Conservation (phyloP, 2,329 filamentous ascomycete genomes). For the Talaromyces sp. region DNA sequence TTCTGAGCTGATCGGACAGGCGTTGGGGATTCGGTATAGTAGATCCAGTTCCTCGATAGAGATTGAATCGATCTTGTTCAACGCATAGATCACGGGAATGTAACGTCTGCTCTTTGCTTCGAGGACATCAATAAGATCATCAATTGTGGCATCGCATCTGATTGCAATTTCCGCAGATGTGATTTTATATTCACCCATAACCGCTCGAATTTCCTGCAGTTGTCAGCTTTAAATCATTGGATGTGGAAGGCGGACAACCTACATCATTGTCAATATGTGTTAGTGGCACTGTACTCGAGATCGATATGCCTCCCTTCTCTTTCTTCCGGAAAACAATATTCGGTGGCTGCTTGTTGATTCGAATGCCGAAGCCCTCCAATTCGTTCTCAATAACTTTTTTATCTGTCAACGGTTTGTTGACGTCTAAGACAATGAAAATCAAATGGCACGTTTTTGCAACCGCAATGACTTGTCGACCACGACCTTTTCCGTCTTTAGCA, state of each 20-base stretch:
- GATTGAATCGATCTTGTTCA: conserved; percentile 99
- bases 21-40: conserved; percentile 93
- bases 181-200: conserved; percentile 96
- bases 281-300: conserved; percentile 90
- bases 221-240: conserved; percentile 20
- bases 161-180: conserved; percentile 96
- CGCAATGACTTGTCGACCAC: conserved; percentile 96
- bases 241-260: conserved; percentile 23
- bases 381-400: conserved; percentile 94
- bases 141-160: conserved; percentile 93
- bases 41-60: conserved; percentile 96
- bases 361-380: conserved; percentile 93
- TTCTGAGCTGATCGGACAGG: conserved; percentile 95
- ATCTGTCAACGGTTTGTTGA: conserved; percentile 96
- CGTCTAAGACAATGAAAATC: conserved; percentile 97
- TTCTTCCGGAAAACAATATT: conserved; percentile 99
- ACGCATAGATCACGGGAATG: conserved; percentile 96
- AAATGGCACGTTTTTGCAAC: conserved; percentile 98
- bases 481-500: conserved; percentile 95
- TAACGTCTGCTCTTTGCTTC: conserved; percentile 94
- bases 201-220: conserved; percentile 81
- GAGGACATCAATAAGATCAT: conserved; percentile 93
- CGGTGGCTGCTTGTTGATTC: conserved; percentile 94
- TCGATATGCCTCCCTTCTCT: conserved; percentile 94
- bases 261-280: conserved; percentile 86